Base-by-base conservation (phyloP, 2,329 filamentous ascomycete species). In the Fusarium brevicatenulatum region DNA sequence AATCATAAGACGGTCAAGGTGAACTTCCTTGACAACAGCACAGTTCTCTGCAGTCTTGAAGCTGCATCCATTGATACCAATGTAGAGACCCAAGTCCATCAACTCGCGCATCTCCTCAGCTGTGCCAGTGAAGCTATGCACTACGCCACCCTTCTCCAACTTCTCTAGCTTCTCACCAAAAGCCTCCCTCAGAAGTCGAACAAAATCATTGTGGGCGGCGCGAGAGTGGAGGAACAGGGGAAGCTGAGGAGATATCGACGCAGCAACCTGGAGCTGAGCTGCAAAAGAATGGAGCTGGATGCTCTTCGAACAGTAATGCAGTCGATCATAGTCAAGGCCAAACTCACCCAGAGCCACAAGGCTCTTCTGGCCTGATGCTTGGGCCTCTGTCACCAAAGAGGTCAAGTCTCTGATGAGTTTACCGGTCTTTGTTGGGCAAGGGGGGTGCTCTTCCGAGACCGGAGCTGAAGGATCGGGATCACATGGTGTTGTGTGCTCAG, bases 51-150 rank as follows among this genome's bases (percentile, higher is more conserved):
- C 91, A 10, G 94, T 98, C 87, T 98, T 99, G 86, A 99, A 89
- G 78, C 93, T 97, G 82, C 96, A 99, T 9, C 96, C 96, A 79
- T 99, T 99, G 68, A 98, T 90, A n/a, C 96, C 95, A 68, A 99
- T 91, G 82, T 97, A 92, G 60, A 98, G 89, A 0, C 95, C 95
- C 50, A 97, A 81, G 4, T 90, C 90, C 76, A 97, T 91, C 62
- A 98, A 84, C 73, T 93, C 90, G 63, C 88, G 84, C 92, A 97
- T 95, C 83, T 97, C 96, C 62, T 92, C 93, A 19, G 90, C 82
- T 0, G 94, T 94, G 7, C 96, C 96, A 0, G 96, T 99, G 78
- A 99, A 99, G 79, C 92, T 95, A 83, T 99, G 96, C 60, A 99
- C 96, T 21, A 98, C 90, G 19, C 93, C 96, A 23, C 91, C 89